Base-by-base conservation (phyloP, 768 basidiomycete genomes). In the Termitomyces sp. region DNA sequence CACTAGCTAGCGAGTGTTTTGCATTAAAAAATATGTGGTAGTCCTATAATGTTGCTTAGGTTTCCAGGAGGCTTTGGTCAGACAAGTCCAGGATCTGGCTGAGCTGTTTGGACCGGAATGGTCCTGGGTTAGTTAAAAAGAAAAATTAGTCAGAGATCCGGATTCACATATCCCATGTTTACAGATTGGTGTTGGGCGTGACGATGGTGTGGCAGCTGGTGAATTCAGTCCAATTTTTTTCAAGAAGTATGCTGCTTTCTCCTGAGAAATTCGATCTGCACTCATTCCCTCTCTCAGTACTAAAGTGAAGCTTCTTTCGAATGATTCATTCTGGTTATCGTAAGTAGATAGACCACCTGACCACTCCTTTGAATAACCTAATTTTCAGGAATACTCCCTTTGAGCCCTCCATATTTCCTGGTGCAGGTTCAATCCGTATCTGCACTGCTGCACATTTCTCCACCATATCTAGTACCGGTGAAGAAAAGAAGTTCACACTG, bases 141-240 rank as follows among this genome's bases (percentile, higher is more conserved):
- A 29, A n/a, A 45, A 15, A 43, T 36, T 17, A n/a, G 17, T 14
- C 12, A 32, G 14, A 17, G 11, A 10, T 11, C n/a, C 9, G 34
- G 31, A 34, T n/a, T 56, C 12, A 56, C 17, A 43, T 29, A 32
- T n/a, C 31, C 34, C 6, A 32, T 47, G 17, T 57, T 29, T 5
- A 45, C 43, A 83, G 80, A 78, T 86, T 25, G 86, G 86, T 2
- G 84, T 86, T 0, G 87, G 86, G 0, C 74, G 87, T n/a, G 81
- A 86, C 57, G 83, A 88, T 65, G 86, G 86, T 3, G 70, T 70
- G 8, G 60, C 72, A 15, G 77, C 75, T 1, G 86, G 87, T 37
- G 87, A 88, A 69, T 87, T 84, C 69, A 79, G 78, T 65, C 84
- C 86, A 0, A 81, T 88, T 61, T 88, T 86, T 69, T 88, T 77